A percentile compares a stretch with the other conserved stretches of the same genome.
phyloP scores from a whole-genome alignment of 352 stramenopile genomes.

The Phytophthora ohioensis region DNA sequence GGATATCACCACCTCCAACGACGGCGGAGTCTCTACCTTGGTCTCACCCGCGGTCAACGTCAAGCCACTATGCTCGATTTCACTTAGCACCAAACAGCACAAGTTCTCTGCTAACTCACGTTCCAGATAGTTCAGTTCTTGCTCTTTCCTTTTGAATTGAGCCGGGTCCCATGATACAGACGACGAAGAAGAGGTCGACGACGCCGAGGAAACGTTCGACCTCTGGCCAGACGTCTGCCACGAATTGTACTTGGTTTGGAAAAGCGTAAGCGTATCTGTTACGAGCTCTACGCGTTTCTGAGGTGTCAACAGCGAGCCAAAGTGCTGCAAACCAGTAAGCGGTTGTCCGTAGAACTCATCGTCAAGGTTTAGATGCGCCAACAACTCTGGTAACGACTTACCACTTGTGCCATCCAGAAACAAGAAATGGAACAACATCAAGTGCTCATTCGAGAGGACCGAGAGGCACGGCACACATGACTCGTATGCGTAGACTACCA shows the following conservation, averaged over 20 bases:
- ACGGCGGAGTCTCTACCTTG: background rate
- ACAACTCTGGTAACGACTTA: conserved; percentile 23
- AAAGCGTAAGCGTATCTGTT: conserved; percentile 49
- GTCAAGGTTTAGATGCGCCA: conserved; percentile 32
- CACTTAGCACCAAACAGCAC: conserved; percentile 39
- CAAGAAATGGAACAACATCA: conserved; percentile 63
- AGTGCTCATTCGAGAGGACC: conserved; percentile 70
- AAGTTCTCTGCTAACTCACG: conserved; percentile 42
- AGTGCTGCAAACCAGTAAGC: conserved; percentile 44
- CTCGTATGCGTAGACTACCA: conserved; percentile 77
- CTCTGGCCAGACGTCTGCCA: conserved; percentile 36
- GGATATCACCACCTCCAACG: conserved; percentile 17
- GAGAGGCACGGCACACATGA: conserved; percentile 70
- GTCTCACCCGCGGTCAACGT: conserved; percentile 3
- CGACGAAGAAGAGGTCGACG: conserved; percentile 36
- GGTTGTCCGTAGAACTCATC: conserved; percentile 69
- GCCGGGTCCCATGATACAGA: conserved; percentile 43
- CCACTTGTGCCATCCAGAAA: conserved; percentile 49
- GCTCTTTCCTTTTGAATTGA: conserved; percentile 40
- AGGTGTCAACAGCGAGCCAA: conserved; percentile 46
- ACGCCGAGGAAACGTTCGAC: conserved; percentile 47
- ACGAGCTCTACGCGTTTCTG: conserved; percentile 66
- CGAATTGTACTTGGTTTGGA: conserved; percentile 57
- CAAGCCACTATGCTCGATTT: conserved; percentile 32
- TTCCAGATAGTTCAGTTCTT: conserved; percentile 51